Conservation (phyloP, 192 early-diverging fungal species). For the Rhizophagus sp. region DNA sequence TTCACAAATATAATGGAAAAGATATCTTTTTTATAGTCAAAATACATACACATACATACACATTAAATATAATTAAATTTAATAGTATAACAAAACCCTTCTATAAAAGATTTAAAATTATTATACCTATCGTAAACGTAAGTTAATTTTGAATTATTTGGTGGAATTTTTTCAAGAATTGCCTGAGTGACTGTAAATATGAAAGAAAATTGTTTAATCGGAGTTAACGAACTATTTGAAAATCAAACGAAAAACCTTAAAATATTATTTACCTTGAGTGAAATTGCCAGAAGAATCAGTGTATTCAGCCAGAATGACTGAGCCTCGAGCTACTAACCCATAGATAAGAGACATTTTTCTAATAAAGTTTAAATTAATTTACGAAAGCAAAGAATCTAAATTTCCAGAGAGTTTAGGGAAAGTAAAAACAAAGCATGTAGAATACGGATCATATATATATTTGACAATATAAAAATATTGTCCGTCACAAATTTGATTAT, state of each 20-base stretch:
- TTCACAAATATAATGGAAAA: conserved; percentile 89
- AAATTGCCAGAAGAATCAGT: conserved; percentile 84
- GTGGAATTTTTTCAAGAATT: conserved; percentile 87
- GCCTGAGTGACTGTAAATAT: conserved; percentile 67
- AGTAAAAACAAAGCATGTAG: no score
- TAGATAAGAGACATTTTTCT: conserved; percentile 72
- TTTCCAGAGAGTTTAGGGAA: no score
- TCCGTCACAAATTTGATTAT: no score
- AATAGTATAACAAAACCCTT: neutral
- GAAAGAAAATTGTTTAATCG: neutral
- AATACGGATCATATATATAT: no score
- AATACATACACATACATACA: conserved; percentile 11
- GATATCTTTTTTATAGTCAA: conserved; percentile 55
- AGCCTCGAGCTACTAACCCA: conserved; percentile 76
- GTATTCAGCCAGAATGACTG: conserved; percentile 81
- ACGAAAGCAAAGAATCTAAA: no score
- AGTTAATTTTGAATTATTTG: conserved; percentile 88
- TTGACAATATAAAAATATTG: no score
- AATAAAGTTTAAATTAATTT: no score
- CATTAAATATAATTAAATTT: conserved; percentile 9
- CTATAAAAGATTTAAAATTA: neutral
- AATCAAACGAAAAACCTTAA: neutral
- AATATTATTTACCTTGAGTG: conserved; percentile 52
- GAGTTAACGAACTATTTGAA: neutral
- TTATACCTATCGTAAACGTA: conserved; percentile 83